phyloP scores from a whole-genome alignment of 1,284 basidiomycete genomes.

The Ustilago esculenta region DNA sequence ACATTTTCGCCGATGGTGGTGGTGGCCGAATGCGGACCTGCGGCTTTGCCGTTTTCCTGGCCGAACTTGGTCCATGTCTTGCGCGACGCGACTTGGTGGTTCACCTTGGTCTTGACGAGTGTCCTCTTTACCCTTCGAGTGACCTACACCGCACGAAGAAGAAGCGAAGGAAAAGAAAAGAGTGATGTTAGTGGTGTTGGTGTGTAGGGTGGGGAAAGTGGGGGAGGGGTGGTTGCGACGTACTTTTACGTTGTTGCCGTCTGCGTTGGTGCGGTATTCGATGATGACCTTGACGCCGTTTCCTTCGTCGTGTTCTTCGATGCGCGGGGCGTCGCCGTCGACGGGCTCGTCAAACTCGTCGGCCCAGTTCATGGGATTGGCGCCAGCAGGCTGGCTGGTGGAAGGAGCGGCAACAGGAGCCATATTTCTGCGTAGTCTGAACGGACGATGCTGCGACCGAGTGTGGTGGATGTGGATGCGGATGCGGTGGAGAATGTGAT shows the following conservation, averaged over 20 bases:
- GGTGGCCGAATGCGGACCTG: conserved; percentile 84
- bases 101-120: conserved; percentile 89
- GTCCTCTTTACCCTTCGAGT: conserved; percentile 87
- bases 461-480: background rate
- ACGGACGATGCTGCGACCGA: too few species aligned
- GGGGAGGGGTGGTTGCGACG: background rate
- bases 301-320: conserved; percentile 78
- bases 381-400: conserved; percentile 39
- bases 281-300: conserved; percentile 87
- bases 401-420: conserved; percentile 45
- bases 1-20: conserved; percentile 96
- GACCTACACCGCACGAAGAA: conserved; percentile 68
- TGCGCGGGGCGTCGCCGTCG: conserved; percentile 37
- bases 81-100: conserved; percentile 90
- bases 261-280: conserved; percentile 86
- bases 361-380: conserved; percentile 64
- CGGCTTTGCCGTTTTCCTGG: conserved; percentile 83
- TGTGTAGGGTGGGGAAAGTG: background rate
- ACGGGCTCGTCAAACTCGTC: conserved; percentile 64
- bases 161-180: background rate
- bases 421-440: conserved; percentile 16
- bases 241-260: conserved; percentile 93
- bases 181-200: background rate
- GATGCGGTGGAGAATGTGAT: background rate
- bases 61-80: conserved; percentile 96